Conservation (phyloP, 1,139 yeast species). For the Meyerozyma guilliermondii region DNA sequence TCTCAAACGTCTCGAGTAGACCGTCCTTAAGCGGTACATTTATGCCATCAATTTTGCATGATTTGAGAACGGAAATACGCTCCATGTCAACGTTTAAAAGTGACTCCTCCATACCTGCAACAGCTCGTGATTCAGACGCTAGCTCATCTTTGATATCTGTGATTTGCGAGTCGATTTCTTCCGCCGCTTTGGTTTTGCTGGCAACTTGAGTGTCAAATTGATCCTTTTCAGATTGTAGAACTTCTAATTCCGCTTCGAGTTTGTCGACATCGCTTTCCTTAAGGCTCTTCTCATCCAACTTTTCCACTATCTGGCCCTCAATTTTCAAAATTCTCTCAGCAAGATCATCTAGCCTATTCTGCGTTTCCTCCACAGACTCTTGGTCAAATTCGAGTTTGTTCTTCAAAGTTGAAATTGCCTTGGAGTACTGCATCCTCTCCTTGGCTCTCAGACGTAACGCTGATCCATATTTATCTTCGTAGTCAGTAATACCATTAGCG, state of each 20-base stretch:
- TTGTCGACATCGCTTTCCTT: constrained; percentile 37
- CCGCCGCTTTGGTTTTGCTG: constrained; percentile 22
- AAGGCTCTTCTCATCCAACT: constrained; percentile 24
- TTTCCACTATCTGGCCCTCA: constrained; percentile 26
- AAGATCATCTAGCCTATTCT: constrained; percentile 37
- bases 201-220: constrained; percentile 19
- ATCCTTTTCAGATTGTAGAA: constrained; percentile 33
- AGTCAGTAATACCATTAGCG: constrained; percentile 51
- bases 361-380: constrained; percentile 49
- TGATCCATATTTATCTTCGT: constrained; percentile 64
- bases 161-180: constrained; percentile 27
- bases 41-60: constrained; percentile 71
- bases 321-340: constrained; percentile 26
- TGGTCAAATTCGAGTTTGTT: constrained; percentile 63
- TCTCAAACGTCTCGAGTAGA: constrained; percentile 45
- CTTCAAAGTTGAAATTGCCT: constrained; percentile 56
- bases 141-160: constrained; percentile 32
- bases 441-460: constrained; percentile 55
- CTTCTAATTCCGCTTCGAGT: constrained; percentile 47
- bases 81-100: constrained; percentile 53
- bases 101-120: constrained; percentile 44
- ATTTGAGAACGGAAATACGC: constrained; percentile 57
- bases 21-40: constrained; percentile 64
- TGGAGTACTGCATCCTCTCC: constrained; percentile 57
- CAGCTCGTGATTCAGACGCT: constrained; percentile 23